A percentile compares a stretch with the other conserved stretches of the same genome.
Conservation (phyloP, 345 rosid species). For the Acer saccharum region DNA sequence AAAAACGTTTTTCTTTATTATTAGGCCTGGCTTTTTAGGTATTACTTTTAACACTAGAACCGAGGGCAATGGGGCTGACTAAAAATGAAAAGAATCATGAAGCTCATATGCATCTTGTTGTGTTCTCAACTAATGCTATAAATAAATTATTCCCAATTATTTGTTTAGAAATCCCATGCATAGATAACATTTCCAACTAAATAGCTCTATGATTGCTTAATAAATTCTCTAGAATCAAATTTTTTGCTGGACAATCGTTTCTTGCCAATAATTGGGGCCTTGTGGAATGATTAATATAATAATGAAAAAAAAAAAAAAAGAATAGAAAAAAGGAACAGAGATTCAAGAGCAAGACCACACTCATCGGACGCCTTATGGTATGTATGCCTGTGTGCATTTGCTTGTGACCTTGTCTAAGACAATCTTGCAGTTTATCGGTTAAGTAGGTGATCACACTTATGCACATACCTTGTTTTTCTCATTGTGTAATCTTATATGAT, state of each 20-base stretch:
- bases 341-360: background rate
- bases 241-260: background rate
- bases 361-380: background rate
- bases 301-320: background rate
- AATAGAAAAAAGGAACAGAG: background rate
- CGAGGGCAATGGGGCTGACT: background rate
- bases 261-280: background rate
- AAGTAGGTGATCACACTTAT: background rate
- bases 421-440: background rate
- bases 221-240: background rate
- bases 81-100: background rate
- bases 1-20: background rate
- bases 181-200: background rate
- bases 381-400: background rate
- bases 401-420: background rate
- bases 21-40: background rate
- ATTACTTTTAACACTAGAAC: background rate
- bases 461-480: background rate
- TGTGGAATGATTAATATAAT: background rate
- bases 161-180: background rate
- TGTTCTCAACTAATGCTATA: background rate
- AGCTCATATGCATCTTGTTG: background rate
- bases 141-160: background rate
- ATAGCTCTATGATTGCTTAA: background rate
- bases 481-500: background rate